Base-by-base conservation (phyloP, 306 rosid genomes). In the Rosa multiflora region DNA sequence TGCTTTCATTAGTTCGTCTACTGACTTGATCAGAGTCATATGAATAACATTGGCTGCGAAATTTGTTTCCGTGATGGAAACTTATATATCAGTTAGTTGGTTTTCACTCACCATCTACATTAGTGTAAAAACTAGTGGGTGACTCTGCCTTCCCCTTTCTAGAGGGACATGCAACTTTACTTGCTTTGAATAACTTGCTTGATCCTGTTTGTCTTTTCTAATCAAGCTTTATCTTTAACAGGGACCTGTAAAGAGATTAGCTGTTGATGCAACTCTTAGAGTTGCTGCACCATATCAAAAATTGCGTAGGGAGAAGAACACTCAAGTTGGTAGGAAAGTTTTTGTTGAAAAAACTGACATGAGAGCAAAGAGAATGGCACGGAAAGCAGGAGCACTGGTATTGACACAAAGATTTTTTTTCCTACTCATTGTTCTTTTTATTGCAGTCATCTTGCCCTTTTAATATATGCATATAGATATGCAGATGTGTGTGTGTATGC, bases 341-440 rank as follows among this genome's bases (percentile, higher is more conserved):
- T 94, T 70, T 84, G 95, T 94, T 67, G 99, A 94, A 85, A 92
- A 92, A 88, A 81, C 88, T 83, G 99, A 94, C 79, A 94, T 94
- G 95, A 87, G 99, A 81, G 97, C 97, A 39, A 94, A 94, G 89
- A 91, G 99, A 90, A 92, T 92, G 97, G 99, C 99, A 73, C 90
- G 97, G 68, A 94, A 94, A 84, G 99, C 97, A 74, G 99, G 99
- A 85, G 97, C 99, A 77, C 85, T 94, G 97, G 99, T 94, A 89
- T 72, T 56, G 55, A 69, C 55, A 69, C 62, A 78, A 75, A 48
- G 43, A 55, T 20, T 9, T 55, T 10, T 52, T 52, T 52, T 51
- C 53, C 13, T 47, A 32, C 37, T 32, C 37, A 6, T 43, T 43
- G n/a, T 17, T 52, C 7, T 62, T 61, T 85, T 82, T 79, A 78